A percentile compares a stretch with the other conserved stretches of the same genome.
Evolutionary conservation across 2,329 filamentous ascomycete genomes (phyloP).

Genomic region (Sordariomycetes sp.): DNA sequence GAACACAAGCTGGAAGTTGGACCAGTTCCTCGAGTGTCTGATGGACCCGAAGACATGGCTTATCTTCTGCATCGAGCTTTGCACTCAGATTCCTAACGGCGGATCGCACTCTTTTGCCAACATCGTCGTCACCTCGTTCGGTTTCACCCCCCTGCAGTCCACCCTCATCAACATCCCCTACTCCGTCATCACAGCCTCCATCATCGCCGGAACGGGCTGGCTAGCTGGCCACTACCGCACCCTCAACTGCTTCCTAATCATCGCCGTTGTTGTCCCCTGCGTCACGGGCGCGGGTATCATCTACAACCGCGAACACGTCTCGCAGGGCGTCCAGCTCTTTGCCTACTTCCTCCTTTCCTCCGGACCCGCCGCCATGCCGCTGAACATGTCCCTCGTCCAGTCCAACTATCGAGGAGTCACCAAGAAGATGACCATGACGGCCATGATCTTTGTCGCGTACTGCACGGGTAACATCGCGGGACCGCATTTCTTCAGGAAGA

Average conservation of each 20-base stretch:
- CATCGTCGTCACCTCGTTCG: conserved; percentile 45
- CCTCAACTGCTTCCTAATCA: conserved; percentile 41
- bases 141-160: conserved; percentile 43
- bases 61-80: conserved; percentile 40
- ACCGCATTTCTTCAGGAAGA: conserved; percentile 42
- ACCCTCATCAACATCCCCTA: conserved; percentile 51
- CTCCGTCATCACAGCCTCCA: conserved; percentile 37
- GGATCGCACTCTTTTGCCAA: conserved; percentile 52
- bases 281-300: conserved; percentile 44
- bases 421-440: conserved; percentile 52
- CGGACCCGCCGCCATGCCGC: conserved; percentile 43
- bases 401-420: conserved; percentile 47
- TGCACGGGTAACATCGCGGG: conserved; percentile 47
- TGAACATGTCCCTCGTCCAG: conserved; percentile 45
- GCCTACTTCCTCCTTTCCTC: conserved; percentile 49
- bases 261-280: conserved; percentile 38
- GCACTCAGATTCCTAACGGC: conserved; percentile 52
- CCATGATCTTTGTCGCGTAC: conserved; percentile 44
- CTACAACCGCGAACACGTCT: conserved; percentile 31
- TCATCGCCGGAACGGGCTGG: conserved; percentile 40
- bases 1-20: conserved; percentile 36
- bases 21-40: conserved; percentile 44
- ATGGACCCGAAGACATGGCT: conserved; percentile 52
- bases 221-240: conserved; percentile 41
- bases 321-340: conserved; percentile 37